Base-by-base conservation (phyloP, 2,329 filamentous ascomycete species). In the Apiospora aurea region DNA sequence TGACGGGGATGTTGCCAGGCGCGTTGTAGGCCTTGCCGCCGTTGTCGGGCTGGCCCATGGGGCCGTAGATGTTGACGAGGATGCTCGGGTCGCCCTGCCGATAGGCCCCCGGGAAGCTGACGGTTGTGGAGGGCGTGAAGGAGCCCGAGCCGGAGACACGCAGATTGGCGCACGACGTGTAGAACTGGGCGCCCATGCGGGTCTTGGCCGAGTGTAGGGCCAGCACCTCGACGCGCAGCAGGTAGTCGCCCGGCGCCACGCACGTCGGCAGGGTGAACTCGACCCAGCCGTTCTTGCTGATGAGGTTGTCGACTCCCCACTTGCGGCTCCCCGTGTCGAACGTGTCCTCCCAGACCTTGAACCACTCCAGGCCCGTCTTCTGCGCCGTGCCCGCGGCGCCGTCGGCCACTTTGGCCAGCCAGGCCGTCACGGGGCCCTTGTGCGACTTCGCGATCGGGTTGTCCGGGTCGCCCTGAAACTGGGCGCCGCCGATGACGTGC, bases 391-490 rank as follows among this genome's bases (percentile, higher is more conserved):
- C 81, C 2, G 82, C 81, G 8, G 84, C 83, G 8, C 87, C 87
- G 75, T 87, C 84, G 75, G 84, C 81, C 2, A 89, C 87, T 78
- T 87, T 87, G 64, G 86, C 84, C 26, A 89, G 81, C 80, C 88
- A 89, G 1, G 86, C 84, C 69, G 86, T 85, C 64, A 89, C 81
- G 3, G 88, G 87, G 0, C 87, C 87, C 78, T 87, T 87, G 80
- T 89, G 87, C 16, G 84, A 86, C 71, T 82, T 80, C 44, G 87
- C 87, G 75, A 90, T 89, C 71, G 87, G 87, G 79, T 88, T 84
- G 78, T 87, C 87, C 46, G 47, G 79, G 80, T 87, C 86, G 74
- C 82, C 82, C 64, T 85, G 70, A 75, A 81, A 83, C 78, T 89
- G 86, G 8, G 84, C 81, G 67, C 87, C 87, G 70, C 87, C 87